These are phyloP conservation scores for Metschnikowia noctiluminum DNA, from an alignment of 805 yeast genomes.

Conservation along the genomic window DNA sequence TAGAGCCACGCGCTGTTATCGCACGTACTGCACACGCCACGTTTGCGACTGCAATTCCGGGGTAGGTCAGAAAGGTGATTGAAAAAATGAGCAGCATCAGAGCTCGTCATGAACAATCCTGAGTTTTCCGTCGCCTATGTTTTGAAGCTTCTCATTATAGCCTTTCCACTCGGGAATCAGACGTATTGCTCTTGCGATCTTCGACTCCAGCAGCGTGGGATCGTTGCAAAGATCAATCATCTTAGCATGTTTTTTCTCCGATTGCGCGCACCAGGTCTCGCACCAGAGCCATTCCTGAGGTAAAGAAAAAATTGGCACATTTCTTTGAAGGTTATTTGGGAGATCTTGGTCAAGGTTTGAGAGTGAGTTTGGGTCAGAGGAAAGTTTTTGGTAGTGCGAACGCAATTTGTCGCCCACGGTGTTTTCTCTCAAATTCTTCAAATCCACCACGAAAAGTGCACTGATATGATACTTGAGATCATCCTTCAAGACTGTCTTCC, in stretches of 20 bases:
- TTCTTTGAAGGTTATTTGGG: constrained; percentile 79
- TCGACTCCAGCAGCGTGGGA: constrained; percentile 77
- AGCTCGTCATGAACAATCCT: constrained; percentile 17
- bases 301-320: constrained; percentile 64
- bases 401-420: constrained; percentile 80
- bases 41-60: constrained; percentile 2
- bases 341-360: constrained; percentile 88
- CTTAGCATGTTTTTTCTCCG: constrained; percentile 56
- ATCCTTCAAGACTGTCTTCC: constrained; percentile 64
- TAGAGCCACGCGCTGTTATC: constrained; percentile 1
- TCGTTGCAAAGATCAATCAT: constrained; percentile 83
- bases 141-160: constrained; percentile 54
- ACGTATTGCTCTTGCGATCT: constrained; percentile 69
- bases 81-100: background rate
- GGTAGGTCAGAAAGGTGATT: background rate
- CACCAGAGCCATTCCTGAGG: constrained; percentile 92
- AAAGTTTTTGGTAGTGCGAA: constrained; percentile 76
- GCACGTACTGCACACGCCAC: background rate
- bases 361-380: constrained; percentile 75
- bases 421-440: constrained; percentile 57
- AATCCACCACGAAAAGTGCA: constrained; percentile 80
- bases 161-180: constrained; percentile 74
- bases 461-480: constrained; percentile 72
- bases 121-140: constrained; percentile 4
- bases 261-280: constrained; percentile 86